A percentile compares a stretch with the other conserved stretches of the same genome.
These are phyloP conservation scores for Phaseolus coccineus DNA, from an alignment of 331 rosid genomes.

Conservation along the genomic window DNA sequence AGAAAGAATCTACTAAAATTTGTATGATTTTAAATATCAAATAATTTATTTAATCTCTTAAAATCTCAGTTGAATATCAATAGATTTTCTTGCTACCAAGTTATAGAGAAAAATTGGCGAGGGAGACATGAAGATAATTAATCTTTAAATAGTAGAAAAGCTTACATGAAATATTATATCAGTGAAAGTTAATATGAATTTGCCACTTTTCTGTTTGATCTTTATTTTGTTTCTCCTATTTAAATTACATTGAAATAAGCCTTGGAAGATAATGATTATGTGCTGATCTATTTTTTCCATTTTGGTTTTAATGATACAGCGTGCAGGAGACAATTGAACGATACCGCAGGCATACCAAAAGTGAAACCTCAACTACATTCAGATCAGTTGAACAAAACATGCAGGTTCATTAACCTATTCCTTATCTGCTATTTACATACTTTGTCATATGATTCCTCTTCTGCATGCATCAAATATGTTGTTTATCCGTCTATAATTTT, in stretches of 20 bases:
- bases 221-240: neutral
- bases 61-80: too few species aligned
- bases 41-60: too few species aligned
- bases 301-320: slow-evolving; percentile 52
- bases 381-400: slow-evolving; percentile 55
- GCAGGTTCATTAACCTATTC: slow-evolving; percentile 53
- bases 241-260: neutral
- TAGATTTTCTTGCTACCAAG: too few species aligned
- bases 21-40: too few species aligned
- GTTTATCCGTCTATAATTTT: too few species aligned
- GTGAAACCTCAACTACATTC: slow-evolving; percentile 43
- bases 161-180: neutral
- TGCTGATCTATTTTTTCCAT: neutral
- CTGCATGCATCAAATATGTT: neutral
- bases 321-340: slow-evolving; percentile 69
- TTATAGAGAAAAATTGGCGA: neutral
- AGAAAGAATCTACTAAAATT: too few species aligned
- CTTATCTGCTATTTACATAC: neutral
- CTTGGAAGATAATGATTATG: slow-evolving; percentile 10
- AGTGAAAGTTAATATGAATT: slow-evolving; percentile 1
- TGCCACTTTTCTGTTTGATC: neutral
- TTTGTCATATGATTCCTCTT: neutral
- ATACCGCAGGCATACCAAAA: slow-evolving; percentile 63
- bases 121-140: neutral
- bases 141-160: neutral